These are phyloP conservation scores for Castanea mollissima DNA, from an alignment of 306 rosid species.

Conservation along the genomic window DNA sequence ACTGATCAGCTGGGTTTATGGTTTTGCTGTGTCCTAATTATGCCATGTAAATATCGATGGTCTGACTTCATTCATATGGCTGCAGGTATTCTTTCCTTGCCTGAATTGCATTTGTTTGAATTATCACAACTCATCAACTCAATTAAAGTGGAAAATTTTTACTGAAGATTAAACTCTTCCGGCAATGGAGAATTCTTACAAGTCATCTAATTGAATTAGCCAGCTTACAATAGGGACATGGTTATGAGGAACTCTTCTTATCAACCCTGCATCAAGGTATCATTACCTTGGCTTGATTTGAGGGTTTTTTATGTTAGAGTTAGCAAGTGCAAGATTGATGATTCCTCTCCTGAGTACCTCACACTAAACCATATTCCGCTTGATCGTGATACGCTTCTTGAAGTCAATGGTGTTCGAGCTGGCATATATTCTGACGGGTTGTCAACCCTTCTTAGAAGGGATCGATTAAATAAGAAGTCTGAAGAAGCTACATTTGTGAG, in stretches of 20 bases:
- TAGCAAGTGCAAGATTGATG: constrained; percentile 66
- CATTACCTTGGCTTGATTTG: constrained; percentile 74
- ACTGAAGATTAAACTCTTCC: constrained; percentile 18
- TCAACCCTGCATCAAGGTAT: constrained; percentile 45
- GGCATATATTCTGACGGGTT: constrained; percentile 57
- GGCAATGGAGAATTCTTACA: constrained; percentile 53
- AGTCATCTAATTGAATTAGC: constrained; percentile 44
- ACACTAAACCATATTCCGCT: constrained; percentile 64
- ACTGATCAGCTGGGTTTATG: constrained; percentile 5
- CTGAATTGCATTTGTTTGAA: constrained; percentile 26
- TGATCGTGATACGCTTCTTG: constrained; percentile 66
- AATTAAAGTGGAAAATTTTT: constrained; percentile 29
- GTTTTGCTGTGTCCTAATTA: constrained; percentile 16
- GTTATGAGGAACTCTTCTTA: constrained; percentile 41
- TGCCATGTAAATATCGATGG: constrained; percentile 19
- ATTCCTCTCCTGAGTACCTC: constrained; percentile 63
- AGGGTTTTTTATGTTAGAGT: constrained; percentile 74
- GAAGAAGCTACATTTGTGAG: constrained; percentile 85
- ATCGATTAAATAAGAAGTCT: constrained; percentile 68
- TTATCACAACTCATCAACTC: constrained; percentile 18
- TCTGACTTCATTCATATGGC: constrained; percentile 23
- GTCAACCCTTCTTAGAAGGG: constrained; percentile 59
- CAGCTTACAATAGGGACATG: constrained; percentile 48
- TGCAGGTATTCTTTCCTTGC: constrained; percentile 32
- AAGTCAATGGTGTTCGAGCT: constrained; percentile 68